Evolutionary conservation across 1,284 basidiomycete species (phyloP), one percentile per base, ranked within the genome.

Genomic region (Psilocybe mexicana): DNA sequence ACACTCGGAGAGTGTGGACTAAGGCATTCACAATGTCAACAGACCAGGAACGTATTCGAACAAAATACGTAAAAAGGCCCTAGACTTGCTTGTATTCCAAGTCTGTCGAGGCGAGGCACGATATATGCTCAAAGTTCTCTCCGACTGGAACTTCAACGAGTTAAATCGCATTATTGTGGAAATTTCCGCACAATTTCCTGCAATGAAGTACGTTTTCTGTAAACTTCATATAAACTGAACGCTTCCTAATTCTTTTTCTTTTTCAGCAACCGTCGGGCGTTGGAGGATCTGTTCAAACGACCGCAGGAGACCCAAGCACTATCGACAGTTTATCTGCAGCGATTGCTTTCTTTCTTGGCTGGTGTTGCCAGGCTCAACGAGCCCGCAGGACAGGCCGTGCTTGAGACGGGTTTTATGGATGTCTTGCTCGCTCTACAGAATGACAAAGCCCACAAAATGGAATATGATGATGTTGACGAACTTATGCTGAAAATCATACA

Each of bases 321-420:
- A 3, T 57, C 55, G 2, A 43, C 50, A 10, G 14, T 42, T 14
- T 57, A 57, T 47, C 38, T 57, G 6, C 55, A 45, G n/a, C 49
- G 55, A 11, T 44, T 57, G 7, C 50, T 57, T 7, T 47, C 55
- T 6, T 57, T 57, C 50, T 36, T 57, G 48, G 42, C 55, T 30
- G 49, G 55, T 3, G 30, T 57, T 40, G 55, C 55, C 18, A 28
- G 45, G 23, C n/a, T 57, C 23, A 52, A 52, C 35, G 55, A 52
- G 10, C 33, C 55, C 8, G 35, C 55, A 11, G 45, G 49, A 5
- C 55, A 52, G 6, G 26, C 51, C 0, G 55, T 57, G 12, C 43
- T 57, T 14, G 42, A 57, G 44, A 57, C 55, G 4, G 55, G 55
- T 2, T 57, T 57, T 25, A 57, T 57, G 55, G 50, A 57, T 30